Base-by-base conservation (phyloP, 164 flowering plant genomes). In the Macadamia integrifolia region DNA sequence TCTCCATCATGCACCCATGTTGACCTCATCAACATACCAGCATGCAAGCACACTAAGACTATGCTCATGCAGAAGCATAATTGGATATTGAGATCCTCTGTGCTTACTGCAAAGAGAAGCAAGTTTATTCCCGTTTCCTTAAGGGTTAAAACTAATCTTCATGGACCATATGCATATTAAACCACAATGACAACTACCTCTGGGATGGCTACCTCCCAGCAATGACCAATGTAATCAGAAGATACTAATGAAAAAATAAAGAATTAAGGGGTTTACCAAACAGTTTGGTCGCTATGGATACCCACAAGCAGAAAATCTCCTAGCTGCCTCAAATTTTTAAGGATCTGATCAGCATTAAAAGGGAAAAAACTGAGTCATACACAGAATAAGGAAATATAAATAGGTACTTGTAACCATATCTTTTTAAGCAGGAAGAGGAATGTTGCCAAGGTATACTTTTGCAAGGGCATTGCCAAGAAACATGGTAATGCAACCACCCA, bases 221-320 rank as follows among this genome's bases (percentile, higher is more conserved):
- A 64, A 35, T 31, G 29, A 58, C 35, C n/a, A 44, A 68, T 35
- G 40, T 2, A 35, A 35, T 35, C 10, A 15, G 13, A 18, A 42
- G 46, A 42, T 30, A 65, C 1, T 14, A 29, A 42, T 44, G 43
- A 14, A 8, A 35, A 14, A 35, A 23, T 28, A 11, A 11, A 17
- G 44, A 12, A 53, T 15, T n/a, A 69, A 44, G 13, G 29, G 9
- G n/a, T 6, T 42, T 73, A 87, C 96, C 96, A 82, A 42, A 84
- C 84, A 65, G 82, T 85, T 60, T 85, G 79, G 64, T 89, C 96
- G 67, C 76, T 63, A 70, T 89, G 84, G 58, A 89, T 74, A 1
- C 96, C 96, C 58, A 87, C 96, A 28, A 89, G 83, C 31, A 89
- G 83, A 82, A 89, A 89, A 75, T 89, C 96, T 70, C 96, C 96